Evolutionary conservation across 2,329 filamentous ascomycete genomes (phyloP).

Genomic region (Clarireedia homoeocarpa): DNA sequence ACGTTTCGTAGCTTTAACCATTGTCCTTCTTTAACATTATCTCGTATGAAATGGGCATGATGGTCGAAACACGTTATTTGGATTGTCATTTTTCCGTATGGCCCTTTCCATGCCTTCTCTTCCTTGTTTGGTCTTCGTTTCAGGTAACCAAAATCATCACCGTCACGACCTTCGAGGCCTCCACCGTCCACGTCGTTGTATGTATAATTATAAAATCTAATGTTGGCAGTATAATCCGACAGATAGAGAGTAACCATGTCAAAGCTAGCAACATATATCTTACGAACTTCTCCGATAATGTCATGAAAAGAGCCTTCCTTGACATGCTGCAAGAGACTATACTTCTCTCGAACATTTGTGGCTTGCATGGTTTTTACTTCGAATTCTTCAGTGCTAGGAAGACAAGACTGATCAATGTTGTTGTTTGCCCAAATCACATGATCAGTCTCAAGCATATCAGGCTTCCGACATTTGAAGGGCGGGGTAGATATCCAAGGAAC

Average conservation of each 20-base stretch:
- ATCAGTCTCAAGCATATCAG: slow-evolving; percentile 18
- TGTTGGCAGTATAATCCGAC: slow-evolving; percentile 75
- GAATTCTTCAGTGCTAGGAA: slow-evolving; percentile 41
- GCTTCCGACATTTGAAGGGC: slow-evolving; percentile 7
- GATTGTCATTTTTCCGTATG: slow-evolving; percentile 64
- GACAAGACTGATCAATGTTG: slow-evolving; percentile 33
- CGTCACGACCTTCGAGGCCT: slow-evolving; percentile 34
- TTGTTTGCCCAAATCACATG: slow-evolving; percentile 44
- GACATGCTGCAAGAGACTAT: slow-evolving; percentile 57
- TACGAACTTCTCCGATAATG: slow-evolving; percentile 64
- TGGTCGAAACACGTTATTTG: slow-evolving; percentile 64
- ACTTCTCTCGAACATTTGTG: slow-evolving; percentile 45
- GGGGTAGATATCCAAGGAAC: slow-evolving; percentile 17
- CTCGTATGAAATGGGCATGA: slow-evolving; percentile 52
- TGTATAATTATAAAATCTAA: slow-evolving; percentile 43
- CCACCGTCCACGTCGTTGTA: slow-evolving; percentile 25
- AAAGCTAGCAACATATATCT: slow-evolving; percentile 37
- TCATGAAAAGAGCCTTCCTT: slow-evolving; percentile 51
- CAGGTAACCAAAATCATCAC: slow-evolving; percentile 49
- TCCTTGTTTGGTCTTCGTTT: slow-evolving; percentile 24
- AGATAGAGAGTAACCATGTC: slow-evolving; percentile 59
- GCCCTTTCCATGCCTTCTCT: slow-evolving; percentile 57
- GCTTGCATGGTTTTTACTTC: slow-evolving; percentile 33
- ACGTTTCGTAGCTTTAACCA: slow-evolving; percentile 66
- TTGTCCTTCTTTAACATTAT: slow-evolving; percentile 47